Evolutionary conservation across 805 yeast species (phyloP).

Genomic region (Lachancea cidri): DNA sequence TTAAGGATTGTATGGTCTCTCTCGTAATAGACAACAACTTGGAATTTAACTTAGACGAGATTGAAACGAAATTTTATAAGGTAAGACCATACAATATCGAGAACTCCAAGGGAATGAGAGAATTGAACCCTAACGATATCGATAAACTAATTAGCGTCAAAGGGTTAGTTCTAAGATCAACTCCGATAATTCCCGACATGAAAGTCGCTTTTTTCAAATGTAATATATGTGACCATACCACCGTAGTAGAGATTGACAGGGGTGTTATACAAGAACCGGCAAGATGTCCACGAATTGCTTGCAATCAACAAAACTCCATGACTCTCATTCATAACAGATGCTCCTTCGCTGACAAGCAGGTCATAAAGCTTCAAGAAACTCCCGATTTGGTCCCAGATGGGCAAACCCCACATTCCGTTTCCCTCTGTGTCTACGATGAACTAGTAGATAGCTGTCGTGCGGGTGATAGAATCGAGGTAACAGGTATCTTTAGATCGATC

Average conservation of each 20-base stretch:
- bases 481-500: constrained; percentile 89
- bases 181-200: constrained; percentile 96
- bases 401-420: constrained; percentile 95
- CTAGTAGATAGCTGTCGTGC: constrained; percentile 92
- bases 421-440: constrained; percentile 92
- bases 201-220: constrained; percentile 94
- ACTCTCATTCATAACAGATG: constrained; percentile 86
- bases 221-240: constrained; percentile 89
- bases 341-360: constrained; percentile 91
- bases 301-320: constrained; percentile 84
- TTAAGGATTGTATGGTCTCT: constrained; percentile 83
- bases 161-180: constrained; percentile 83
- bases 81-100: constrained; percentile 86
- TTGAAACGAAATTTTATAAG: constrained; percentile 77
- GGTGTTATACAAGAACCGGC: constrained; percentile 93
- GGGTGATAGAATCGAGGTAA: constrained; percentile 93
- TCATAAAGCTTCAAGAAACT: constrained; percentile 88
- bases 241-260: constrained; percentile 86
- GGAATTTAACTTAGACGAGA: constrained; percentile 52
- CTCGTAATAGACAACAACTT: constrained; percentile 51
- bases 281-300: constrained; percentile 83
- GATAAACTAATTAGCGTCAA: constrained; percentile 88
- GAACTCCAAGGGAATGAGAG: constrained; percentile 77
- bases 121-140: constrained; percentile 87
- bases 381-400: constrained; percentile 97